These are phyloP conservation scores for Moricandia arvensis DNA, from an alignment of 345 rosid species.

Conservation along the genomic window DNA sequence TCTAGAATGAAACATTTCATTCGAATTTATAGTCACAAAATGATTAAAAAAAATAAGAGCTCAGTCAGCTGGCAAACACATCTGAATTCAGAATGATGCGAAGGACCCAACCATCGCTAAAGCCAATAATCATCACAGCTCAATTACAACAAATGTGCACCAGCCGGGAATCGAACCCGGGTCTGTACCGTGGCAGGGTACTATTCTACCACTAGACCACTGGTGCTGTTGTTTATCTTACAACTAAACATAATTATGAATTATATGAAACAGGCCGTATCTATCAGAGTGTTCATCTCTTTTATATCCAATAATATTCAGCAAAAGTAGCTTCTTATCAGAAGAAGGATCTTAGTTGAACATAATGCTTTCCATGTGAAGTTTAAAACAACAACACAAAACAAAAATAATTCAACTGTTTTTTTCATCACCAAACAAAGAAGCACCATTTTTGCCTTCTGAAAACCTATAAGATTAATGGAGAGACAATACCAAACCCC, in stretches of 20 bases:
- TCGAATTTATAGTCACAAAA: too few species aligned
- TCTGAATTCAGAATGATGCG: too few species aligned
- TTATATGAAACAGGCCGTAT: too few species aligned
- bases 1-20: too few species aligned
- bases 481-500: constrained; percentile 4
- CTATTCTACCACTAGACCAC: constrained; percentile 55
- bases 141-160: constrained; percentile 38
- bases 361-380: constrained; percentile 6
- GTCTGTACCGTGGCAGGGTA: constrained; percentile 82
- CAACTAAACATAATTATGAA: too few species aligned
- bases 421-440: constrained; percentile 12
- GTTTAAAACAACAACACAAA: background rate
- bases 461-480: constrained; percentile 13
- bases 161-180: constrained; percentile 85
- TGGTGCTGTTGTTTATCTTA: constrained; percentile 20
- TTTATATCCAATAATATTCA: too few species aligned
- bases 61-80: too few species aligned
- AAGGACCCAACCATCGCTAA: too few species aligned
- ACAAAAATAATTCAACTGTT: background rate
- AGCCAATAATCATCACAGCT: too few species aligned
- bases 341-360: background rate
- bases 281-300: too few species aligned
- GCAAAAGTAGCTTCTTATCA: background rate
- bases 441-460: constrained; percentile 21
- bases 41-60: too few species aligned